Base-by-base conservation (phyloP, 1,284 basidiomycete species). In the Ceratobasidium theobromae region DNA sequence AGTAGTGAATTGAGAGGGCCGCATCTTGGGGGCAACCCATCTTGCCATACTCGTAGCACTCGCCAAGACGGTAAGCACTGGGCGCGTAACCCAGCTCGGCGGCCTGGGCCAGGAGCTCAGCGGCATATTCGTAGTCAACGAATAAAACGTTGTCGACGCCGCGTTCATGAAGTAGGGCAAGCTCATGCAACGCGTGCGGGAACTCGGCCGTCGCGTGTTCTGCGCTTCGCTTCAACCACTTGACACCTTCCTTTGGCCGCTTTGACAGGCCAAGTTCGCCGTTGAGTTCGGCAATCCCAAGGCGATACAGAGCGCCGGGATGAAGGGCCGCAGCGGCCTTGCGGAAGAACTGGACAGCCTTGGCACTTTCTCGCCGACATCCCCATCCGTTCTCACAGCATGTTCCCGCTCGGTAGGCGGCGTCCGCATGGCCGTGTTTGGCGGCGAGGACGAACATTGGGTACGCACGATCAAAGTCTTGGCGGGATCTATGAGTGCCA, bases 381-480 rank as follows among this genome's bases (percentile, higher is more conserved):
- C 96, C 96, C 96, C 97, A 99, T 23, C 95, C 97, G 74, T 98
- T 96, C 81, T 99, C 97, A 76, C 93, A 97, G 76, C 97, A 99
- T 1, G 95, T 97, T 23, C 95, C 97, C 0, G 95, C 92, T 53
- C 96, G 91, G 77, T 96, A 99, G 23, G 93, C 87, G 6, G 95
- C 95, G 73, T 98, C 95, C 0, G 94, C 89, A 75, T 99, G 96
- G n/a, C 94, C 93, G 74, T 99, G 97, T 78, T 99, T 99, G 48
- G 95, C 94, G 5, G 96, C 94, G 46, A 98, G 86, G 5, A 97
- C 88, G 75, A 98, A 99, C 66, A 99, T 82, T 16, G 95, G 95
- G 77, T 95, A 98, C 2, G 97, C 96, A 69, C 90, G 86, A 77
- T 98, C 95, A 75, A 98, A 98, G 78, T 99, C 96, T 76, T 97